These are phyloP conservation scores for Colletotrichum camelliae DNA, from an alignment of 2,329 filamentous ascomycete species.

Conservation along the genomic window DNA sequence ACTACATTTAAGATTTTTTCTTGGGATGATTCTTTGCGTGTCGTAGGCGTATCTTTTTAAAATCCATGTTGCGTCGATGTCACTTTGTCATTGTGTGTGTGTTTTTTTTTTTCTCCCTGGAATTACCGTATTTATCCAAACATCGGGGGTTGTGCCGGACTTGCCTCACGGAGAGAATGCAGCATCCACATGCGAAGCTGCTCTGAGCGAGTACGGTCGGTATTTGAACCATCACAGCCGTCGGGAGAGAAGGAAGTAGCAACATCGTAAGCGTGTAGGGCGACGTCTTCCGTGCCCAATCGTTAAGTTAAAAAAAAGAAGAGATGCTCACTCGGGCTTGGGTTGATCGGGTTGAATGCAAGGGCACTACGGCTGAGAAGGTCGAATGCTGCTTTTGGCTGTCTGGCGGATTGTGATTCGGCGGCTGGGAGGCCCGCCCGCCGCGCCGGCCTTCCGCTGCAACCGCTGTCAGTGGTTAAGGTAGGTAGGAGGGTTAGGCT, in stretches of 20 bases:
- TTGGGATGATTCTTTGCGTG: background rate
- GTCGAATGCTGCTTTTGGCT: conserved; percentile 19
- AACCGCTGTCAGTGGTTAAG: background rate
- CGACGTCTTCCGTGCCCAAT: background rate
- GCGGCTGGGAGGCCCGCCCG: background rate
- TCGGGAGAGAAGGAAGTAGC: background rate
- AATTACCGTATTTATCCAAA: background rate
- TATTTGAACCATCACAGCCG: background rate
- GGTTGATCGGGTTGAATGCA: background rate
- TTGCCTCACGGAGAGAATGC: background rate
- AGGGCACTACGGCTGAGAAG: background rate
- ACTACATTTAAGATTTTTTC: background rate
- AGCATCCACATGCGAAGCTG: background rate
- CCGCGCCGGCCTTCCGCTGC: background rate
- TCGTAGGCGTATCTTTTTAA: background rate
- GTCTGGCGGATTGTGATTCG: conserved; percentile 17
- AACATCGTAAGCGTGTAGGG: background rate
- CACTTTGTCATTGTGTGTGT: background rate
- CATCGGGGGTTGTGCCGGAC: background rate
- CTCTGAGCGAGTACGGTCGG: background rate
- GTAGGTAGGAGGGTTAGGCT: background rate
- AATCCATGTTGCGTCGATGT: background rate
- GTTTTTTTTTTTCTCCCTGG: background rate
- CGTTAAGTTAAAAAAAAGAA: background rate
- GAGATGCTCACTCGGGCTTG: background rate